A percentile compares a stretch with the other conserved stretches of the same genome.
These are phyloP conservation scores for Venturia aucupariae DNA, from an alignment of 2,329 filamentous ascomycete species.

Conservation along the genomic window DNA sequence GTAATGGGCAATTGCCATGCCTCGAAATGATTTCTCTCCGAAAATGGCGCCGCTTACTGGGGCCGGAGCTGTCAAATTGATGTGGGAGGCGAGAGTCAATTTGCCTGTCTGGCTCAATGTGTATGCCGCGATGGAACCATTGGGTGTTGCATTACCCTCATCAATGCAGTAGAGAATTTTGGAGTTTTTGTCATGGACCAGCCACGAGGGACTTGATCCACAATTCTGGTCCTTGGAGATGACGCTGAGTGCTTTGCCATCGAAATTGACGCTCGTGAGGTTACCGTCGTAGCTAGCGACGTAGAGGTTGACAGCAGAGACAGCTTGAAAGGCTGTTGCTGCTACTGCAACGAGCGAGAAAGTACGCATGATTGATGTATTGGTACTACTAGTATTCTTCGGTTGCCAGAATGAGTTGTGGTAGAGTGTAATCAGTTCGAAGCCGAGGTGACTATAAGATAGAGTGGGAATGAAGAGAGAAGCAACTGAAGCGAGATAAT, in stretches of 20 bases:
- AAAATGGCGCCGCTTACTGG: conserved; percentile 35
- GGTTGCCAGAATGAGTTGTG: background rate
- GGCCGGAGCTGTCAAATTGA: conserved; percentile 26
- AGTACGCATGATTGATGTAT: background rate
- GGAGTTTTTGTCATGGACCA: conserved; percentile 45
- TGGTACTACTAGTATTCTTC: background rate
- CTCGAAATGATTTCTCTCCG: conserved; percentile 26
- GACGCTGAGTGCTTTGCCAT: conserved; percentile 26
- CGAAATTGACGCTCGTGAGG: conserved; percentile 33
- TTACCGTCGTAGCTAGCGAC: conserved; percentile 37
- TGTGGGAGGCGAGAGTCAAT: conserved; percentile 27
- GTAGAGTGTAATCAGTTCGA: background rate
- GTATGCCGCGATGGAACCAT: conserved; percentile 40
- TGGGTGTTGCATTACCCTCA: conserved; percentile 42
- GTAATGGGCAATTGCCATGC: conserved; percentile 36
- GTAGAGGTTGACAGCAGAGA: conserved; percentile 30
- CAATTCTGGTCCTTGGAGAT: conserved; percentile 39
- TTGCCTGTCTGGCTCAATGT: conserved; percentile 30
- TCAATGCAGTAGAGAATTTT: conserved; percentile 51
- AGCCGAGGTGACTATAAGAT: background rate
- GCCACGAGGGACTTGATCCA: conserved; percentile 49
- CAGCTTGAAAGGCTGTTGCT: background rate
- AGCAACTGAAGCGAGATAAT: background rate
- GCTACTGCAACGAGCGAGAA: conserved; percentile 1
- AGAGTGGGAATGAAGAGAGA: background rate